A percentile compares a stretch with the other conserved stretches of the same genome.
Conservation (phyloP, 805 yeast genomes). For the Yamadazyma endophytica region DNA sequence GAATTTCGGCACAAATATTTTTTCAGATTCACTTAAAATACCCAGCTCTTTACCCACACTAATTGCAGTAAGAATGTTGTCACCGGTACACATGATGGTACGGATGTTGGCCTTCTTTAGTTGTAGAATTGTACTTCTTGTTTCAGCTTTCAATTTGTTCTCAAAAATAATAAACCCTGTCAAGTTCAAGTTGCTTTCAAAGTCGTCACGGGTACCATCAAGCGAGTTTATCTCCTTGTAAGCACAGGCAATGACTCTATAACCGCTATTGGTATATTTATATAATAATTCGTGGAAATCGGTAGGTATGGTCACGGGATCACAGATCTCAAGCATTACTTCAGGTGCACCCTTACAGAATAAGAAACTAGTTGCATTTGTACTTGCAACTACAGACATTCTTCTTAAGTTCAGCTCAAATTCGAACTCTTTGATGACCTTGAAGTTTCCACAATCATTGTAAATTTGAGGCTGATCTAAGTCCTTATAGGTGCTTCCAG, state of each 20-base stretch:
- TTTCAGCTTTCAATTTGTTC: constrained; percentile 74
- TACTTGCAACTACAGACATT: constrained; percentile 74
- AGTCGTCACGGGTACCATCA: constrained; percentile 51
- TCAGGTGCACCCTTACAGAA: constrained; percentile 98
- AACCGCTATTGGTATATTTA: constrained; percentile 88
- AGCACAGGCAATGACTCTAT: constrained; percentile 94
- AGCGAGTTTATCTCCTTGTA: constrained; percentile 40
- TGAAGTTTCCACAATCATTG: constrained; percentile 18
- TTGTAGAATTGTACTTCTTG: constrained; percentile 55
- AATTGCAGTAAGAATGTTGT: constrained; percentile 88
- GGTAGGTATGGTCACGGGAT: constrained; percentile 63
- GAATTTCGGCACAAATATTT: constrained; percentile 53
- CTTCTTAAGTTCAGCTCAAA: constrained; percentile 81
- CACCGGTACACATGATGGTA: constrained; percentile 97
- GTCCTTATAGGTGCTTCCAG: constrained; percentile 73
- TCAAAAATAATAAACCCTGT: constrained; percentile 91
- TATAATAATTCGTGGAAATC: constrained; percentile 72
- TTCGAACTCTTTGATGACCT: constrained; percentile 58
- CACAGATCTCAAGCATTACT: constrained; percentile 76
- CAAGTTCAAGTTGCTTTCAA: constrained; percentile 69
- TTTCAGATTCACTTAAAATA: constrained; percentile 44
- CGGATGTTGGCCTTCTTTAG: constrained; percentile 69
- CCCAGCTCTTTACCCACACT: constrained; percentile 88
- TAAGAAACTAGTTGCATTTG: constrained; percentile 14
- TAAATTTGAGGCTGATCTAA: constrained; percentile 26